These are phyloP conservation scores for Saccharomycopsis sp. DNA, from an alignment of 805 yeast genomes.

Conservation along the genomic window DNA sequence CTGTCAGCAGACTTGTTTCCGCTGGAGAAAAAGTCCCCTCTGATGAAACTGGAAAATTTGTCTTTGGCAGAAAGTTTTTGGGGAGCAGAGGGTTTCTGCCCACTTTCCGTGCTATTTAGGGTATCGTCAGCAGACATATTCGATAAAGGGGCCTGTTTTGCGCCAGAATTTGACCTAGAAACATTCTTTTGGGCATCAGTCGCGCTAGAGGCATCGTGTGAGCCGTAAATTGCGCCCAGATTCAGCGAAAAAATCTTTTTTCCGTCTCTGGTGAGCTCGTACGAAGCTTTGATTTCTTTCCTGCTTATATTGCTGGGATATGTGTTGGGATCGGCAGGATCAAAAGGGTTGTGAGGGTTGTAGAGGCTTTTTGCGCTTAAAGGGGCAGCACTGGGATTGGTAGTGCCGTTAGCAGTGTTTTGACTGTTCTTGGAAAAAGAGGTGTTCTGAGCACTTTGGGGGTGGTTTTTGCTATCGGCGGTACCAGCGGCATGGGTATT, in stretches of 20 bases:
- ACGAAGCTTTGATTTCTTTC: background rate
- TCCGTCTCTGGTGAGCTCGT: background rate
- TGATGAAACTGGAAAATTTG: background rate
- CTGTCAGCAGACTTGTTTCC: background rate
- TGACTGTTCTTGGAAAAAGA: too few species aligned
- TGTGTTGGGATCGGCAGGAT: background rate
- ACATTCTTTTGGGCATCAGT: too few species aligned
- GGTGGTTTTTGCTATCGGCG: conserved; percentile 2
- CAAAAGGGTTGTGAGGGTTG: background rate
- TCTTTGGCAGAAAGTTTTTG: background rate
- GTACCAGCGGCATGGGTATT: conserved; percentile 3
- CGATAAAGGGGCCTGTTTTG: too few species aligned
- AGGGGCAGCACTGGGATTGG: background rate
- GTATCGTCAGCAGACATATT: background rate
- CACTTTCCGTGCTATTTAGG: background rate
- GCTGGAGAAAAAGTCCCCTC: background rate
- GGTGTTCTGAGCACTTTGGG: too few species aligned
- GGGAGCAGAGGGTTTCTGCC: background rate
- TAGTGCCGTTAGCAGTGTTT: background rate
- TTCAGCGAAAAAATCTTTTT: background rate
- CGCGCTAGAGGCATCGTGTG: too few species aligned
- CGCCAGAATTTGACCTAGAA: too few species aligned
- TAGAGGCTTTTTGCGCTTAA: too few species aligned
- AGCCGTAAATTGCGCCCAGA: too few species aligned
- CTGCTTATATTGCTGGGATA: background rate